Conservation (phyloP, 495 filamentous ascomycete species). For the Podospora bellae-mahoneyi region DNA sequence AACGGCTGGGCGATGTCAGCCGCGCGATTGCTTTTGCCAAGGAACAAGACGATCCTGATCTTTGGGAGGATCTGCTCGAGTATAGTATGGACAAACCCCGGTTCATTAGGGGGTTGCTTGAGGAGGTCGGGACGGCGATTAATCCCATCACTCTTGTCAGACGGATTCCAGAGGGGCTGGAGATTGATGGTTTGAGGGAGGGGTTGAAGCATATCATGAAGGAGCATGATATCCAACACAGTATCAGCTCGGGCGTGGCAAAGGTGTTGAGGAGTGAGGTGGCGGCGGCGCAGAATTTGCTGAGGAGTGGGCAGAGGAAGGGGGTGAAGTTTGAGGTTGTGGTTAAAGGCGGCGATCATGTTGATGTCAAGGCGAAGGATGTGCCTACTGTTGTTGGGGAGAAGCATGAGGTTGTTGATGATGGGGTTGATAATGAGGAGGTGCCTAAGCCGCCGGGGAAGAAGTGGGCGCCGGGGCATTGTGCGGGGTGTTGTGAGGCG, state of each 20-base stretch:
- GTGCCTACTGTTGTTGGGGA: slow-evolving; percentile 9
- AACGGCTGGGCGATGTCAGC: slow-evolving; percentile 78
- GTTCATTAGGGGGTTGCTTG: slow-evolving; percentile 88
- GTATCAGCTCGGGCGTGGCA: slow-evolving; percentile 85
- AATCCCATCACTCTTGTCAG: slow-evolving; percentile 85
- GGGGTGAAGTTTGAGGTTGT: slow-evolving; percentile 84
- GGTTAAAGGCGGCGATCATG: slow-evolving; percentile 24
- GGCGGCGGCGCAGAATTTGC: slow-evolving; percentile 69
- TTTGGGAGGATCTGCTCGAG: slow-evolving; percentile 92
- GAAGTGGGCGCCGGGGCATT: slow-evolving; percentile 49
- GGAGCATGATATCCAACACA: slow-evolving; percentile 89
- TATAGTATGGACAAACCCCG: slow-evolving; percentile 95
- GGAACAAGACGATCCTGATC: slow-evolving; percentile 79
- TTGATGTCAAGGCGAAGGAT: slow-evolving; percentile 1
- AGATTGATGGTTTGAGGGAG: slow-evolving; percentile 83
- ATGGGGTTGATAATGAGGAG: slow-evolving; percentile 29
- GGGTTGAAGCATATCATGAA: slow-evolving; percentile 81
- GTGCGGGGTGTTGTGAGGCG: slow-evolving; percentile 60
- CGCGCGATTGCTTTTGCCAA: slow-evolving; percentile 93
- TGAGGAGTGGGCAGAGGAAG: slow-evolving; percentile 71
- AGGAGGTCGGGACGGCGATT: slow-evolving; percentile 90
- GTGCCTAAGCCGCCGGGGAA: slow-evolving; percentile 12
- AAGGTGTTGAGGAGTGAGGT: slow-evolving; percentile 85
- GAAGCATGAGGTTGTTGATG: slow-evolving; percentile 6
- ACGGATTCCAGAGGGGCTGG: slow-evolving; percentile 84